Base-by-base conservation (phyloP, 306 rosid genomes). In the Rubus parviflorus region DNA sequence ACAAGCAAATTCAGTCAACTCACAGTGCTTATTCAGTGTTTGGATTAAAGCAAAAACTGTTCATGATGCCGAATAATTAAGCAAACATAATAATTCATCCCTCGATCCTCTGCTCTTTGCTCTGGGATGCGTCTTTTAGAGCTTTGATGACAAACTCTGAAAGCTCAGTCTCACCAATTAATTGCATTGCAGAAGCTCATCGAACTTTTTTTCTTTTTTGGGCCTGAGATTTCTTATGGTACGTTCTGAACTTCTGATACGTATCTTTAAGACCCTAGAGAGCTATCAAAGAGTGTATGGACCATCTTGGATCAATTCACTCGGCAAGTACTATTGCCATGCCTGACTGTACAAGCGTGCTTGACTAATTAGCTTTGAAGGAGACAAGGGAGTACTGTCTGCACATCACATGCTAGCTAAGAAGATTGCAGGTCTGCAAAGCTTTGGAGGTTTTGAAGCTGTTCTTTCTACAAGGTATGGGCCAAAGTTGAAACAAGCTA, bases 401-500 rank as follows among this genome's bases (percentile, higher is more conserved):
- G 68, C 66, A 61, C 3, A 61, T 61, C 41, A 61, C 66, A 6
- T 25, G 66, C 42, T 25, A 25, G 6, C 13, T 13, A 61, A 25
- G 16, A 37, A 63, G 12, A 12, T 4, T 35, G 40, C 35, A 11
- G 61, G 25, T 54, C 23, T 54, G 61, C 76, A 87, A 68, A 63
- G 72, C 77, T 57, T 64, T 23, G 19, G 40, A 60, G 65, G 65
- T 23, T 10, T 60, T 60, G 9, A 12, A 35, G 80, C 68, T 85
- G 75, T 84, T 88, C 43, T 87, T 85, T 61, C 43, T 20, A 49
- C 81, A 49, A 37, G 87, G 79, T 81, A 80, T 35, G 91, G 91
- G 70, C 73, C 85, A n/a, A 85, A 82, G 80, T 70, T 85, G 79
- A 85, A 87, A 84, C 87, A 84, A 78, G 88, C n/a, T n/a, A n/a